Conservation (phyloP, 352 stramenopile genomes). For the Pythium aristosporum region DNA sequence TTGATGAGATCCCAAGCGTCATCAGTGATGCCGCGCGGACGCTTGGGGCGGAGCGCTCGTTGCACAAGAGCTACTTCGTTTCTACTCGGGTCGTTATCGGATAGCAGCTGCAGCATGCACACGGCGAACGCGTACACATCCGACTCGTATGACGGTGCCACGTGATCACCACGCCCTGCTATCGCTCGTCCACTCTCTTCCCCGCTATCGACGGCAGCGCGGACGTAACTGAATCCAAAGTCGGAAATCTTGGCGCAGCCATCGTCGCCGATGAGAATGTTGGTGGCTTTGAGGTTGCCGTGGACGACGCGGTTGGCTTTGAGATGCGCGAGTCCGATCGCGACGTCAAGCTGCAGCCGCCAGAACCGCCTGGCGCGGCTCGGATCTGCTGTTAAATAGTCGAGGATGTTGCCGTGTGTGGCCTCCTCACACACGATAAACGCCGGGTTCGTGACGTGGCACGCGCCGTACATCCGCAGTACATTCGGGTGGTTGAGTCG, state of each 20-base stretch:
- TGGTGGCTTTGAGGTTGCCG: constrained; percentile 83
- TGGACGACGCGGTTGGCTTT: constrained; percentile 63
- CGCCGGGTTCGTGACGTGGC: constrained; percentile 28
- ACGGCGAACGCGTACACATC: constrained; percentile 57
- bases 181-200: neutral
- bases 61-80: constrained; percentile 11
- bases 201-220: neutral
- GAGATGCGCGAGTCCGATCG: constrained; percentile 53
- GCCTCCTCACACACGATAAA: constrained; percentile 38
- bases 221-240: constrained; percentile 34
- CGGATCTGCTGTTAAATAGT: constrained; percentile 23
- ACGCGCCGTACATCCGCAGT: constrained; percentile 36
- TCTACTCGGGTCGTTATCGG: neutral
- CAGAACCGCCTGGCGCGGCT: constrained; percentile 13
- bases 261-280: constrained; percentile 71
- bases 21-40: constrained; percentile 11
- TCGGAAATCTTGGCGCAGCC: constrained; percentile 35
- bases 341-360: constrained; percentile 35
- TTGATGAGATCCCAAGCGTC: constrained; percentile 28
- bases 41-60: constrained; percentile 5
- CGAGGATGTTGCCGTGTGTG: constrained; percentile 22
- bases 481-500: constrained; percentile 37
- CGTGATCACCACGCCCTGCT: constrained; percentile 2
- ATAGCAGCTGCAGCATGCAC: constrained; percentile 37
- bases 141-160: constrained; percentile 25